Base-by-base conservation (phyloP, 2,329 filamentous ascomycete species). In the Dactylellina haptotyla region DNA sequence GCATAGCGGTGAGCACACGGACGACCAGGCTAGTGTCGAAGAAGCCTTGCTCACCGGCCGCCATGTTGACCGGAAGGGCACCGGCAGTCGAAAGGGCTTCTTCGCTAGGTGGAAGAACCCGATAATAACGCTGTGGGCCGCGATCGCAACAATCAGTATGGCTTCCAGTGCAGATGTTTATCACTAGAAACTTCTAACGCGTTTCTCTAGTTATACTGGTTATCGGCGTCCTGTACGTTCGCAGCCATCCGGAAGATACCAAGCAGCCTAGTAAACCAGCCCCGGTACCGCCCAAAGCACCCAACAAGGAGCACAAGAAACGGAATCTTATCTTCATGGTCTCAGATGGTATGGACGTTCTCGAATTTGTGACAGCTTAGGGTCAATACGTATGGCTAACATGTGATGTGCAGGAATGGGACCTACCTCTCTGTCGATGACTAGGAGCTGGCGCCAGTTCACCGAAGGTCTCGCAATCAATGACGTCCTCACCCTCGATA, bases 311-410 rank as follows among this genome's bases (percentile, higher is more conserved):
- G 25, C n/a, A 26, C 23, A 58, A 57, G 58, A 99, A 98, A 84
- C 87, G 92, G 62, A 99, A 98, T 81, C 85, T 99, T 59, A 90
- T 99, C 78, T 98, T 99, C 84, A 99, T 99, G 95, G 94, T 99
- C 37, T 97, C 92, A 0, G 95, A 99, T 81, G 95, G 95, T 79
- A 75, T 10, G 53, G n/a, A 9, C 16, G 14, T 1, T 28, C 10
- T 20, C 12, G 8, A 20, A 16, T 26, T 4, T n/a, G 23, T 26
- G 25, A n/a, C 20, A 16, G n/a, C 3, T 25, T 9, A 23, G 16
- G 16, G n/a, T n/a, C n/a, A n/a, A 39, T 8, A n/a, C 9, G 43
- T 5, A 12, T 39, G 14, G 23, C 32, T 69, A 53, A 65, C 4
- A 14, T 10, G 28, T 57, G 10, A 10, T 16, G 26, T 46, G 37